Conservation (phyloP, 345 rosid genomes). For the Luvunga scandens region DNA sequence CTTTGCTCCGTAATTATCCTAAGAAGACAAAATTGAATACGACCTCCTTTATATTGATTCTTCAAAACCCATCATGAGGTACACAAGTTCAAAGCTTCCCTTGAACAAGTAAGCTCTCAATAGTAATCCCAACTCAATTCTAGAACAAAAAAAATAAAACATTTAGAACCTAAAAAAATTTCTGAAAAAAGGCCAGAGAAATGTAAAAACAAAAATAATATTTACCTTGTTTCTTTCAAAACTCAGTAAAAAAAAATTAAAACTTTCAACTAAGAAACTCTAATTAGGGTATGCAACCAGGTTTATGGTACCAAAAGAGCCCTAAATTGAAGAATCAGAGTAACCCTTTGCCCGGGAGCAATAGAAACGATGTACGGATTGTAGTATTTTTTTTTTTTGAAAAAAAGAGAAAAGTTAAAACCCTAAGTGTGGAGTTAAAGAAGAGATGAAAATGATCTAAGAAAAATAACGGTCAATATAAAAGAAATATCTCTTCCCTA, state of each 20-base stretch:
- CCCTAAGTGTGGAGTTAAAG: neutral
- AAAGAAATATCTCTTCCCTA: too few species aligned
- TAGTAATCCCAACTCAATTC: neutral
- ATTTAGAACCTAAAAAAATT: neutral
- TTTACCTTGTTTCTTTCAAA: neutral
- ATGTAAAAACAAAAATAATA: neutral
- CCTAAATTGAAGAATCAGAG: neutral
- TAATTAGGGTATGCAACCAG: neutral
- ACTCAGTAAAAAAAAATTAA: neutral
- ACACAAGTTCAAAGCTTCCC: conserved; percentile 20
- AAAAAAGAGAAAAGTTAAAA: neutral
- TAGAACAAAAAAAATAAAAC: too few species aligned
- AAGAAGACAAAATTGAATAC: conserved; percentile 10
- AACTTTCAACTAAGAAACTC: conserved; percentile 1
- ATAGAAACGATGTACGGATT: neutral
- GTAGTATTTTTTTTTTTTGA: neutral
- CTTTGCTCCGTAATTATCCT: conserved; percentile 11
- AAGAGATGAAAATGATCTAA: conserved; percentile 1
- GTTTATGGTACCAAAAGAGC: neutral
- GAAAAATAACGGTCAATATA: too few species aligned
- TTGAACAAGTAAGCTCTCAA: conserved; percentile 7
- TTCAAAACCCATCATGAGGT: conserved; percentile 11
- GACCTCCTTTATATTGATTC: conserved; percentile 11
- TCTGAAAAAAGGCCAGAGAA: neutral
- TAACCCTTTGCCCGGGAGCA: neutral